These are phyloP conservation scores for Teratosphaeria zuluensis DNA, from an alignment of 2,329 filamentous ascomycete species.

Conservation along the genomic window DNA sequence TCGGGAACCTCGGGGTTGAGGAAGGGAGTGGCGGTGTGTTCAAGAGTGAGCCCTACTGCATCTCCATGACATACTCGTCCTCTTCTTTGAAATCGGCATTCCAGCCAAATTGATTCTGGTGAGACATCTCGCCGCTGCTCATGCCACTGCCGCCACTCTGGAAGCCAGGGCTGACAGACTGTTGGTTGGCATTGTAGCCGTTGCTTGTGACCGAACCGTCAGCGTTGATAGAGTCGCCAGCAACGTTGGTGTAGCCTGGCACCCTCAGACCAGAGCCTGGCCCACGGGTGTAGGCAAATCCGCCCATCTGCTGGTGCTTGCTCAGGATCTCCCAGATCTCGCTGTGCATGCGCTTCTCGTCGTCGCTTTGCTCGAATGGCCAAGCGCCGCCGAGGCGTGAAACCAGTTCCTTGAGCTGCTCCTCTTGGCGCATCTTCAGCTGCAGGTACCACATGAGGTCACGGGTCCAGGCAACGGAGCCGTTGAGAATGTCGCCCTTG, in stretches of 20 bases:
- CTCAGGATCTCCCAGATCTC: conserved; percentile 80
- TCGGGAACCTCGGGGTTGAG: background rate
- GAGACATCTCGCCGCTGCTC: conserved; percentile 37
- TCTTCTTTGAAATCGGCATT: conserved; percentile 75
- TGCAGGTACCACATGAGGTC: conserved; percentile 97
- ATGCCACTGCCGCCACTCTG: conserved; percentile 59
- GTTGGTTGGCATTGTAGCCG: conserved; percentile 16
- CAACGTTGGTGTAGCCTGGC: conserved; percentile 84
- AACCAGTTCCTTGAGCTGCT: conserved; percentile 71
- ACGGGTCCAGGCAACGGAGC: conserved; percentile 90
- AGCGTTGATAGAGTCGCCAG: conserved; percentile 63
- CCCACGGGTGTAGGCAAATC: conserved; percentile 67
- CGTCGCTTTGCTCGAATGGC: conserved; percentile 77
- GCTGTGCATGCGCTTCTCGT: conserved; percentile 90
- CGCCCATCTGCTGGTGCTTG: conserved; percentile 66
- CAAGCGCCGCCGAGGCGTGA: conserved; percentile 62
- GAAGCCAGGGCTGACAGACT: conserved; percentile 42
- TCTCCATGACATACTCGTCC: conserved; percentile 83
- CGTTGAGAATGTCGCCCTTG: conserved; percentile 97
- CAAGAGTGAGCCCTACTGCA: conserved; percentile 13
- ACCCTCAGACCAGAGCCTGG: conserved; percentile 80
- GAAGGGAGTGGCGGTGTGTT: background rate
- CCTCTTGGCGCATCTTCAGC: conserved; percentile 78
- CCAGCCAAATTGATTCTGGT: conserved; percentile 39
- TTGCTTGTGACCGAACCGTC: conserved; percentile 39